Evolutionary conservation across 345 rosid genomes (phyloP).

Genomic region (Ceriops tagal): DNA sequence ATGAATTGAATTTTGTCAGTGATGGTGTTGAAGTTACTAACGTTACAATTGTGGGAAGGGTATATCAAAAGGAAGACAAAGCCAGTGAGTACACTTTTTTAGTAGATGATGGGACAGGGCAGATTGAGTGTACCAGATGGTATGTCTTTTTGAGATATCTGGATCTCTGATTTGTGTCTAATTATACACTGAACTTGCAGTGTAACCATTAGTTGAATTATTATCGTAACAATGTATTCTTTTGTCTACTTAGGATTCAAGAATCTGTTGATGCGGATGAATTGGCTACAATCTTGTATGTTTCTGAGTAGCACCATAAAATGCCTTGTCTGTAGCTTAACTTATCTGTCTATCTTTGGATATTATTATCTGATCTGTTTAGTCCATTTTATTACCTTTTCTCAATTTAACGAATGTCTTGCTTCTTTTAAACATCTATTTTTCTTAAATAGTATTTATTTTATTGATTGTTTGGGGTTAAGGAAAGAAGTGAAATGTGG

Average conservation of each 20-base stretch:
- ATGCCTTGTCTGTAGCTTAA: neutral
- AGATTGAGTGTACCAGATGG: slow-evolving; percentile 83
- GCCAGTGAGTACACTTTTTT: slow-evolving; percentile 63
- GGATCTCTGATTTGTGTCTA: neutral
- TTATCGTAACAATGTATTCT: slow-evolving; percentile 10
- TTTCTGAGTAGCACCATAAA: slow-evolving; percentile 5
- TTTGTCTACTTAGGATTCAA: slow-evolving; percentile 57
- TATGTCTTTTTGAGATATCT: neutral
- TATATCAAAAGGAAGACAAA: slow-evolving; percentile 66
- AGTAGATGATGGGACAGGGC: slow-evolving; percentile 83
- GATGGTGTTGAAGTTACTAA: slow-evolving; percentile 33
- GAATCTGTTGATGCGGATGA: slow-evolving; percentile 75
- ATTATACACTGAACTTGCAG: neutral
- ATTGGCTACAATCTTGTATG: slow-evolving; percentile 63
- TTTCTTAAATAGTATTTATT: too few species aligned
- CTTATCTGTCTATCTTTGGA: neutral
- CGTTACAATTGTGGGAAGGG: slow-evolving; percentile 53
- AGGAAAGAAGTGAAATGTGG: neutral
- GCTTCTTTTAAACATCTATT: too few species aligned
- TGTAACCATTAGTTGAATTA: slow-evolving; percentile 1
- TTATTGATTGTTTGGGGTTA: neutral
- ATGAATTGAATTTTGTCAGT: slow-evolving; percentile 27
- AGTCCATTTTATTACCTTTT: neutral
- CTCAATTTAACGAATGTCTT: neutral
- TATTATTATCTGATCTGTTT: neutral